Percentiles rank a stretch among this genome's conserved stretches.
Conservation (phyloP, 257 asterid genomes). For the Haberlea rhodopensis region DNA sequence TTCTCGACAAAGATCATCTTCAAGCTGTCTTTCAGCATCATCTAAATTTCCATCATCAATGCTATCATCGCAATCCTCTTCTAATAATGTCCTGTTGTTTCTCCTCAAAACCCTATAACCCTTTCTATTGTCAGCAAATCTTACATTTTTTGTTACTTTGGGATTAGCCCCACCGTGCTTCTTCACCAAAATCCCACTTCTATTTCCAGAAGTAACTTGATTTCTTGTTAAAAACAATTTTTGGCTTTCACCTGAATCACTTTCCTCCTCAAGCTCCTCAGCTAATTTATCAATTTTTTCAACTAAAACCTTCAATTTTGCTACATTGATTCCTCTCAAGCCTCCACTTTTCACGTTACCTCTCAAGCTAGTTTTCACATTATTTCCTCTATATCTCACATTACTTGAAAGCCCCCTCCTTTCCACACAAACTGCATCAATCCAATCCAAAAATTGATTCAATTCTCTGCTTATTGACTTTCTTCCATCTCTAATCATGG, state of each 20-base stretch:
- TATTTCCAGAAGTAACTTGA: conserved; percentile 19
- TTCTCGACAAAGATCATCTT: conserved; percentile 34
- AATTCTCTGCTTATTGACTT: conserved; percentile 53
- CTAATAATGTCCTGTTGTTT: conserved; percentile 18
- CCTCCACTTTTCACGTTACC: conserved; percentile 25
- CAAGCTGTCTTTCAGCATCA: conserved; percentile 30
- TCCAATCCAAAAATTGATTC: conserved; percentile 46
- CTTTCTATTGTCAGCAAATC: conserved; percentile 55
- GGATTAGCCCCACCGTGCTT: conserved; percentile 32
- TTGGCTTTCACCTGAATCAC: conserved; percentile 31
- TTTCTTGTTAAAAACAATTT: conserved; percentile 22
- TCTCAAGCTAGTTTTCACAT: conserved; percentile 34
- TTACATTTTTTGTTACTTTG: conserved; percentile 59
- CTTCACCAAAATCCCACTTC: conserved; percentile 31
- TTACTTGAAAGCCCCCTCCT: conserved; percentile 34
- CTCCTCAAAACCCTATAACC: conserved; percentile 33
- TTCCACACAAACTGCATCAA: conserved; percentile 42
- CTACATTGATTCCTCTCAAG: conserved; percentile 29
- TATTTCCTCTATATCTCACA: conserved; percentile 30
- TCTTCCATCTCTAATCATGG: conserved; percentile 78
- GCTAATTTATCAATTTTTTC: conserved; percentile 48
- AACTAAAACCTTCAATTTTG: conserved; percentile 38
- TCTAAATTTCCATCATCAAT: conserved; percentile 29
- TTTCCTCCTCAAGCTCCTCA: conserved; percentile 45
- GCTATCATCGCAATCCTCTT: conserved; percentile 32